Evolutionary conservation across 371 early-diverging fungal species (phyloP), one percentile per base, ranked within the genome.

Genomic region (Saksenaea oblongispora): DNA sequence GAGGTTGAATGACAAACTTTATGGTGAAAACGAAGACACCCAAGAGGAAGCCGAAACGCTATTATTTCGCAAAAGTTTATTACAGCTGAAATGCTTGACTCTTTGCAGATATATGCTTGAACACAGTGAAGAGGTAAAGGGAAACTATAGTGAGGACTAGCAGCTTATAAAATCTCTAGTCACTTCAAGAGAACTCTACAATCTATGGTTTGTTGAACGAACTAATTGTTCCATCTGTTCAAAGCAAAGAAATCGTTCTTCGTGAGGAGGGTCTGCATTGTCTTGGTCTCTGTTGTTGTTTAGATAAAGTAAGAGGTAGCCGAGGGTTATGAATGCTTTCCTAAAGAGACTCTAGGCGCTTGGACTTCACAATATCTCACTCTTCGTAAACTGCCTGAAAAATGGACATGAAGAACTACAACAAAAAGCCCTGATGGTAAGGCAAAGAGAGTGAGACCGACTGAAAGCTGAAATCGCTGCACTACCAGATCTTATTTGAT

Each of bases 201-300:
- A 73, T 94, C 62, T 90, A 87, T 69, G 94, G 90, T 44, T 77
- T 95, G 44, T 69, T 93, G 60, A 90, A 91, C 51, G 91, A 92
- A 44, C 71, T 91, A 65, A 86, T 95, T 54, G 84, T 90, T 28
- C 95, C 95, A 0, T 90, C 93, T 0, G 84, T 94, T 17, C 87
- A 87, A 64, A 87, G 85, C 70, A 70, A 79, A 5, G 91, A 94
- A 60, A 72, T 81, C 5, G 78, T 86, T 2, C 66, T 93, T 39
- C 87, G 89, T 35, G 89, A 90, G 67, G 84, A 88, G 51, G 94
- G 93, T 24, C 74, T 93, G 26, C 88, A 92, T 62, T 94, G 95
- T 61, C 76, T 95, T 35, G 93, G 91, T 10, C 79, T 94, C 31
- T 86, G 86, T 61, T 93, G 94, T 63, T 71, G 84, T 8, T 70